A percentile compares a stretch with the other conserved stretches of the same genome.
These are phyloP conservation scores for Sporobolus alterniflorus DNA, from an alignment of 202 grass and related monocot genomes.

Conservation along the genomic window DNA sequence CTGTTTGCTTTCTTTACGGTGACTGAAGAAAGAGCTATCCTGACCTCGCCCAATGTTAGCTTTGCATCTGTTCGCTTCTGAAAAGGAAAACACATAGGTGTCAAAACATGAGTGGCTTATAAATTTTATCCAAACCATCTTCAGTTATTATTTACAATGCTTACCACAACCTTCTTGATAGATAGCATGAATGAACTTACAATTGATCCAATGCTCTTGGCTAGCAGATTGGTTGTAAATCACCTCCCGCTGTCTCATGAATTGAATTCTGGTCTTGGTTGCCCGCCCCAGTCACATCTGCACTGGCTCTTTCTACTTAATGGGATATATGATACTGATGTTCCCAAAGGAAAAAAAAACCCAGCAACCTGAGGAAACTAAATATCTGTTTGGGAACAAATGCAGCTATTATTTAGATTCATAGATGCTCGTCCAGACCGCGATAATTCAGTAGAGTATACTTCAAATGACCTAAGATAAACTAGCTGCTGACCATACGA, in stretches of 20 bases:
- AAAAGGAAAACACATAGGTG: slow-evolving; percentile 34
- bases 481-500: slow-evolving; percentile 33
- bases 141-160: slow-evolving; percentile 2
- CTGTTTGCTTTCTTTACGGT: slow-evolving; percentile 43
- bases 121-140: background rate
- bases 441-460: slow-evolving; percentile 12
- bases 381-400: slow-evolving; percentile 1
- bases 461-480: slow-evolving; percentile 18
- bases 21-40: slow-evolving; percentile 19
- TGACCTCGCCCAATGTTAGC: slow-evolving; percentile 15
- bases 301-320: slow-evolving; percentile 33
- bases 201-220: slow-evolving; percentile 5
- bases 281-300: slow-evolving; percentile 6
- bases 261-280: slow-evolving; percentile 3
- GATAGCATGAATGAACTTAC: background rate
- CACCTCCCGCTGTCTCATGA: slow-evolving; percentile 4
- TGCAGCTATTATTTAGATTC: background rate
- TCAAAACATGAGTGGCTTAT: slow-evolving; percentile 20
- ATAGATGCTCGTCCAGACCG: background rate
- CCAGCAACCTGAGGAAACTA: slow-evolving; percentile 17
- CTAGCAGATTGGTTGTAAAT: slow-evolving; percentile 19
- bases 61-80: slow-evolving; percentile 41
- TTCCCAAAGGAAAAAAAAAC: background rate
- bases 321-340: slow-evolving; percentile 12
- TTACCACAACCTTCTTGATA: slow-evolving; percentile 9